phyloP scores from a whole-genome alignment of 2,329 filamentous ascomycete genomes.

The Fusarium metavorans region DNA sequence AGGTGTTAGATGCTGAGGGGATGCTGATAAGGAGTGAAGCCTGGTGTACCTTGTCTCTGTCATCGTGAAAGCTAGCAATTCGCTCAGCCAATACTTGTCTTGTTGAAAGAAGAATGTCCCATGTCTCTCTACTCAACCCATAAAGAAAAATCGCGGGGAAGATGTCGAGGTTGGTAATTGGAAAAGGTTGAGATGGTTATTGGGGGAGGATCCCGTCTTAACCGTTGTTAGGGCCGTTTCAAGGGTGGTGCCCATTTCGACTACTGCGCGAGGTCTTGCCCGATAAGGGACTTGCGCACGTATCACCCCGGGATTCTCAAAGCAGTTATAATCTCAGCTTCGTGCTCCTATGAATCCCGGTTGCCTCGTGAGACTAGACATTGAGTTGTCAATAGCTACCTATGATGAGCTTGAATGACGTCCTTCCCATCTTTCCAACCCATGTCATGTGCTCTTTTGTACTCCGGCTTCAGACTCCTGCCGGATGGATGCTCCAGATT shows the following conservation, averaged over 20 bases:
- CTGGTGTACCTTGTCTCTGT: neutral
- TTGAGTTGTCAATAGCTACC: no score
- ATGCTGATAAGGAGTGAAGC: neutral
- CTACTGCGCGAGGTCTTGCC: constrained; percentile 3
- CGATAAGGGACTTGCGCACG: neutral
- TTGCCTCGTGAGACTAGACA: neutral
- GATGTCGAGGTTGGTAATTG: neutral
- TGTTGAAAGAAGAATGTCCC: neutral
- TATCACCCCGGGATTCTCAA: neutral
- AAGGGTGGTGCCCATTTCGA: neutral
- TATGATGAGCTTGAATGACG: neutral
- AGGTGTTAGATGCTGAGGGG: neutral
- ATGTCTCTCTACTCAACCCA: neutral
- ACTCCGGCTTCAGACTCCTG: no score
- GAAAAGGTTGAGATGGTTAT: neutral
- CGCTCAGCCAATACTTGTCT: neutral
- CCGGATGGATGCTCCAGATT: neutral
- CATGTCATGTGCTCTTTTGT: neutral
- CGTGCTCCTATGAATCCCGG: neutral
- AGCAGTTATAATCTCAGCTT: neutral
- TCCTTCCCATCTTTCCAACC: neutral
- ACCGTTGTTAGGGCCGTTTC: constrained; percentile 2
- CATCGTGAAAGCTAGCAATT: neutral
- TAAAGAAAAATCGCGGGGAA: neutral
- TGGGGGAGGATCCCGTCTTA: constrained; percentile 17